These are phyloP conservation scores for Zoysia pacifica DNA, from an alignment of 176 grass and related monocot species.

Conservation along the genomic window DNA sequence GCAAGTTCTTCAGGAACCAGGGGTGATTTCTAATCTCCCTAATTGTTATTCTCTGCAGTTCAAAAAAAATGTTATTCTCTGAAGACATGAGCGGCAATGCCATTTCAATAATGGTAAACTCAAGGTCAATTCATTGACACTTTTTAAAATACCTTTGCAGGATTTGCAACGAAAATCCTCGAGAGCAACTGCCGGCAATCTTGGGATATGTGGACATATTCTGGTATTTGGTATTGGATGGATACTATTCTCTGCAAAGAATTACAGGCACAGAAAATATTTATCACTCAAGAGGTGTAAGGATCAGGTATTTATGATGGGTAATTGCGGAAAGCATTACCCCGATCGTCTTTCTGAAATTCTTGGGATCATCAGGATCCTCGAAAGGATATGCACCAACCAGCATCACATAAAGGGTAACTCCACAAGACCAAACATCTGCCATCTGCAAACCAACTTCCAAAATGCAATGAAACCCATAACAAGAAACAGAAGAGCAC, in stretches of 20 bases:
- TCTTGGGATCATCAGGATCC: constrained; percentile 70
- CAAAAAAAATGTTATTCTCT: constrained; percentile 67
- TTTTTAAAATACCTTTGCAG: constrained; percentile 58
- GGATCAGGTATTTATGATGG: not conserved
- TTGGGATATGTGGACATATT: constrained; percentile 75
- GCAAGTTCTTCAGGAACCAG: constrained; percentile 97
- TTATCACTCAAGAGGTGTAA: not conserved
- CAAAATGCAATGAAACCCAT: not conserved
- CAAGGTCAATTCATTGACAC: not conserved
- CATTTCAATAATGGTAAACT: constrained; percentile 8
- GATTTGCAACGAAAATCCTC: constrained; percentile 61
- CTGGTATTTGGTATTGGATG: constrained; percentile 80
- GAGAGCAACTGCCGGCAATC: constrained; percentile 75
- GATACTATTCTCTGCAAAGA: constrained; percentile 71
- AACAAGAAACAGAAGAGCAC: not conserved
- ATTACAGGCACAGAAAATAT: not conserved
- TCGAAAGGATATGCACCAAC: constrained; percentile 85
- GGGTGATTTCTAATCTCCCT: constrained; percentile 98
- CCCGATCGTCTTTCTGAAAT: constrained; percentile 78
- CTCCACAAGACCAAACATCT: constrained; percentile 82
- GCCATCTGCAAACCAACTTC: constrained; percentile 53
- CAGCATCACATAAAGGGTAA: constrained; percentile 80
- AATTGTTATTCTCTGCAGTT: constrained; percentile 83
- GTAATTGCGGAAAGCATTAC: constrained; percentile 34
- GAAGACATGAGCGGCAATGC: constrained; percentile 13